Evolutionary conservation across 169 alveolate genomes (phyloP).

Genomic region (Pseudocohnilembus persalinus): DNA sequence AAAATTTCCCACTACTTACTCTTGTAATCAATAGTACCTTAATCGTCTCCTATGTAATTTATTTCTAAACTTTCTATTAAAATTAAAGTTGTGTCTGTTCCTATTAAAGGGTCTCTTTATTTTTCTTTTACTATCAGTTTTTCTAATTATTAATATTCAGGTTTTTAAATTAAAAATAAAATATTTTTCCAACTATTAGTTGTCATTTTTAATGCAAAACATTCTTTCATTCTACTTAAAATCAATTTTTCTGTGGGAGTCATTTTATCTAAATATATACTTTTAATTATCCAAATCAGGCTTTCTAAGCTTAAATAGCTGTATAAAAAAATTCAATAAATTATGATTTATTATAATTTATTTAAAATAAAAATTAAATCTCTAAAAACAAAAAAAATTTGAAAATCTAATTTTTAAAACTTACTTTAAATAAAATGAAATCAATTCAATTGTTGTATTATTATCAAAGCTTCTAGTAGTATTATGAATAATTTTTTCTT

Average conservation of each 20-base stretch:
- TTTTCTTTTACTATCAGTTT: conserved; percentile 25
- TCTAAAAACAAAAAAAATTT: too few relatives aligned
- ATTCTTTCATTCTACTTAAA: conserved; percentile 43
- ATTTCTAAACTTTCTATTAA: conserved; percentile 11
- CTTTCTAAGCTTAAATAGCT: conserved; percentile 24
- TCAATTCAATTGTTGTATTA: conserved; percentile 9
- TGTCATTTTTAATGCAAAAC: conserved; percentile 38
- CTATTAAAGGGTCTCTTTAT: conserved; percentile 36
- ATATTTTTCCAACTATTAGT: conserved; percentile 32
- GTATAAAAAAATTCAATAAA: neutral
- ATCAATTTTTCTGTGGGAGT: conserved; percentile 49
- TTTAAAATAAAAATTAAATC: neutral
- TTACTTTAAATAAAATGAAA: conserved; percentile 27
- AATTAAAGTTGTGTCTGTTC: conserved; percentile 36
- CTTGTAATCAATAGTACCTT: conserved; percentile 3
- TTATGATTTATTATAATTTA: too few relatives aligned
- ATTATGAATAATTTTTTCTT: conserved; percentile 17
- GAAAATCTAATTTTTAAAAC: too few relatives aligned
- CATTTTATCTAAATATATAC: conserved; percentile 32
- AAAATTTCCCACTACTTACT: conserved; percentile 9
- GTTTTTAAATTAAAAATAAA: conserved; percentile 11
- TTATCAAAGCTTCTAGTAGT: conserved; percentile 42
- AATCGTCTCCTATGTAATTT: conserved; percentile 27
- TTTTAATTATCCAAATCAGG: conserved; percentile 35
- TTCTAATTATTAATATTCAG: neutral